These are phyloP conservation scores for Nakaseomyces uthaithaninus DNA, from an alignment of 1,139 yeast genomes.

Conservation along the genomic window DNA sequence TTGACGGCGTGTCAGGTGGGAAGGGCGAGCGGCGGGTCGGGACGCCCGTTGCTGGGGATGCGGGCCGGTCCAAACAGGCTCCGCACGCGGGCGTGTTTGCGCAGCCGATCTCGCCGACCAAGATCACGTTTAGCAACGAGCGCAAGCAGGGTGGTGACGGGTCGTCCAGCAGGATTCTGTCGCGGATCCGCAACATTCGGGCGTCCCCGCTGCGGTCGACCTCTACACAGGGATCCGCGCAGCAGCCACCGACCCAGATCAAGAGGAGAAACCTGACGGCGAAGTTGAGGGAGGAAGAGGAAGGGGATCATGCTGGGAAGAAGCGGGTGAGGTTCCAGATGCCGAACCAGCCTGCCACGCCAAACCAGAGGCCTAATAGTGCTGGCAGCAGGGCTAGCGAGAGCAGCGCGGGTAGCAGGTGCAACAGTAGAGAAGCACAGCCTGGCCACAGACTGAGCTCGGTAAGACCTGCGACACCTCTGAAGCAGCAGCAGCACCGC, in stretches of 20 bases:
- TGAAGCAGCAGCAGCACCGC: background rate
- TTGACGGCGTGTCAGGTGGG: background rate
- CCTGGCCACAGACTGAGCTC: too few relatives aligned
- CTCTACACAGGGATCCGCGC: background rate
- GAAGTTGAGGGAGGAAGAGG: background rate
- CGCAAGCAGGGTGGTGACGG: conserved; percentile 25
- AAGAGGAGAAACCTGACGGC: conserved; percentile 1
- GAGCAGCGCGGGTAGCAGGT: background rate
- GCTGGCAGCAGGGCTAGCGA: background rate
- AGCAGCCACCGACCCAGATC: background rate
- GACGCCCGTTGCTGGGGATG: too few relatives aligned
- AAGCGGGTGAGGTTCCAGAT: conserved; percentile 3
- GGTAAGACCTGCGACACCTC: too few relatives aligned
- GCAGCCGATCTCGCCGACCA: conserved; percentile 22
- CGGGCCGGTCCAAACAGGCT: too few relatives aligned
- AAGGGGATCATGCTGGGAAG: background rate
- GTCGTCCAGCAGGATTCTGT: conserved; percentile 22
- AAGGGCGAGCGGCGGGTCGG: too few relatives aligned
- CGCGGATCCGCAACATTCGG: conserved; percentile 20
- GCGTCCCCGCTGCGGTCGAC: conserved; percentile 17
- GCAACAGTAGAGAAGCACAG: conserved; percentile 1
- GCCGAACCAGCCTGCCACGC: conserved; percentile 3
- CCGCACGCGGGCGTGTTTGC: conserved; percentile 5
- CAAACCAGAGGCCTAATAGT: background rate
- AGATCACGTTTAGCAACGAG: conserved; percentile 16